Base-by-base conservation (phyloP, 305 asterid genomes). In the Withania somnifera region DNA sequence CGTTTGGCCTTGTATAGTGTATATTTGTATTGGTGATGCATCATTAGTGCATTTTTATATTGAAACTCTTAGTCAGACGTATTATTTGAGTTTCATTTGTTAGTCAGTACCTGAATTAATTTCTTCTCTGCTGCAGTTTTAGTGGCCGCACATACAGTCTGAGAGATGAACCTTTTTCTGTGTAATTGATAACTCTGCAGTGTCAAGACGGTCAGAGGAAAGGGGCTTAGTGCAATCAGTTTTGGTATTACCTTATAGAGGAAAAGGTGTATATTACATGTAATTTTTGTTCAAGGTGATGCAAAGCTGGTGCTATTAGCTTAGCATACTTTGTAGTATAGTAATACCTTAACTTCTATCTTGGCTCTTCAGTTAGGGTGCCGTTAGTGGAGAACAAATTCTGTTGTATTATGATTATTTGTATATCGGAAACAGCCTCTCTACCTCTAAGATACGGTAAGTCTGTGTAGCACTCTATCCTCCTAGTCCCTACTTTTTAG, bases 81-180 rank as follows among this genome's bases (percentile, higher is more conserved):
- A 66, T 10, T n/a, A 32, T 11, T 32, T 51, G 53, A 42, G 83
- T 80, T 80, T 80, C 83, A 40, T 80, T 40, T 28, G 53, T 30
- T 34, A 51, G 63, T 76, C 57, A 20, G 60, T 51, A 24, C 80
- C 85, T 69, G 60, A 2, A 1, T 51, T n/a, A 22, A 78, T 54
- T 30, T 86, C 45, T 75, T 0, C 54, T 58, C 58, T 51, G 63
- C 45, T 87, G 90, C 97, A 94, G 98, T 89, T 84, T 76, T 92
- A 80, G 85, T 92, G 86, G 95, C 82, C 17, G n/a, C 85, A 30
- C 88, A 63, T 78, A 83, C 89, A 77, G 90, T 89, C 86, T 88
- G 87, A 85, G 85, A 10, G 19, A 28, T 64, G 38, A 51, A 52
- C 66, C 79, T 66, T 22, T 60, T 14, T 61, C 6, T 19, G 11